Evolutionary conservation across 805 yeast species (phyloP), one percentile per base, ranked within the genome.

Genomic region (Kazachstania martiniae): DNA sequence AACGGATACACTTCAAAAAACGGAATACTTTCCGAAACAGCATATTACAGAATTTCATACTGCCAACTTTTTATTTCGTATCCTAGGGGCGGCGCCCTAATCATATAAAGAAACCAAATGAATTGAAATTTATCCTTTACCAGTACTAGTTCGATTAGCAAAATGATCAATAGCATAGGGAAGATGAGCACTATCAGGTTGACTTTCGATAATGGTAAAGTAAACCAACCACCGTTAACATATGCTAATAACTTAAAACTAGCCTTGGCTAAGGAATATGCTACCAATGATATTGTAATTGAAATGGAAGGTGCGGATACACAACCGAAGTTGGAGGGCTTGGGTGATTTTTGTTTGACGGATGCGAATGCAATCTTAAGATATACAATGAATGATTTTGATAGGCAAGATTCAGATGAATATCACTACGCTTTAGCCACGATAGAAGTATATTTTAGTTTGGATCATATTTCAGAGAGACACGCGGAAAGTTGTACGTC

Each of bases 291-390:
- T 25, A 21, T 41, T 5, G 46, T 47, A 26, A 21, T 49, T 8
- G 23, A 38, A 7, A 32, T 48, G 9, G 28, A 41, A 29, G 45
- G 41, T 26, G 41, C 37, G 34, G 53, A 51, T 26, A 38, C 53
- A 21, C 54, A 49, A 34, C 41, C 57, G 28, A 28, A 50, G 25
- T 36, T 39, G 3, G 40, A 51, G 24, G 35, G 38, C 3, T 37
- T 46, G 6, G 57, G 49, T 5, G 41, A 42, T 2, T 50, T 57
- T 21, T 69, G 66, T 43, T 62, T 80, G 38, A 56, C 63, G 35
- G 84, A 78, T 53, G 65, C 82, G 15, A 77, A 78, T 49, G 75
- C 91, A 14, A 73, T 78, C 29, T 77, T 78, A 37, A 73, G 74
- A 50, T 79, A 72, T 46, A 58, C 75, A 39, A 61, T 72, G 18